Base-by-base conservation (phyloP, 805 yeast species). In the Ogataea trehalophila region DNA sequence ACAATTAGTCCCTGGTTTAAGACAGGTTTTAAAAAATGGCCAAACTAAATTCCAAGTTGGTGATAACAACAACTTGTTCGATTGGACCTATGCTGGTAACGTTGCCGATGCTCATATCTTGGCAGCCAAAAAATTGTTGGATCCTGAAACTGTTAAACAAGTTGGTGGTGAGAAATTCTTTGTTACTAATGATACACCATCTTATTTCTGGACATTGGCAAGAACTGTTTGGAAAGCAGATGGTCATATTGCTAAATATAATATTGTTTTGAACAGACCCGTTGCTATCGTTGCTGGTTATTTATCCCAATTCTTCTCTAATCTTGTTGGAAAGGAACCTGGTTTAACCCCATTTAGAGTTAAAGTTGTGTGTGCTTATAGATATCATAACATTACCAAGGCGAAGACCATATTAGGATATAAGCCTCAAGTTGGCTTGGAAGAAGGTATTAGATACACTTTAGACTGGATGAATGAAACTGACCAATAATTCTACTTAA, bases 31-130 rank as follows among this genome's bases (percentile, higher is more conserved):
- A 3, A 76, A 77, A 49, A 70, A 79, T 46, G 96, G 96, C 8
- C 97, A 92, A 66, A 85, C 94, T 20, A 86, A 86, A 66, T 88
- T 88, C 67, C 99, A 94, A 69, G 74, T 94, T 42, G 99, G 99
- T 55, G 95, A 89, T 64, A 94, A 94, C 69, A 81, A 87, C 65
- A 94, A 94, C 63, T 69, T 94, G 47, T 94, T 92, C 60, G 99
- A 94, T 65, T 91, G 96, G 87, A 89, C 98, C 0, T 94, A 90
- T 62, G 98, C 85, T n/a, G 98, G 97, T 13, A 94, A 94, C 67
- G 98, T 95, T 37, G 98, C 99, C 0, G 95, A 90, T 67, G 85
- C 97, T 9, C 99, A 94, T 65, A 92, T 92, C 9, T 71, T 94
- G 43, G 99, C 98, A 1, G 95, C 97, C 6, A 71, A 85, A 59